Evolutionary conservation across 2,329 filamentous ascomycete genomes (phyloP).

Genomic region (Magnaporthiopsis incrustans): DNA sequence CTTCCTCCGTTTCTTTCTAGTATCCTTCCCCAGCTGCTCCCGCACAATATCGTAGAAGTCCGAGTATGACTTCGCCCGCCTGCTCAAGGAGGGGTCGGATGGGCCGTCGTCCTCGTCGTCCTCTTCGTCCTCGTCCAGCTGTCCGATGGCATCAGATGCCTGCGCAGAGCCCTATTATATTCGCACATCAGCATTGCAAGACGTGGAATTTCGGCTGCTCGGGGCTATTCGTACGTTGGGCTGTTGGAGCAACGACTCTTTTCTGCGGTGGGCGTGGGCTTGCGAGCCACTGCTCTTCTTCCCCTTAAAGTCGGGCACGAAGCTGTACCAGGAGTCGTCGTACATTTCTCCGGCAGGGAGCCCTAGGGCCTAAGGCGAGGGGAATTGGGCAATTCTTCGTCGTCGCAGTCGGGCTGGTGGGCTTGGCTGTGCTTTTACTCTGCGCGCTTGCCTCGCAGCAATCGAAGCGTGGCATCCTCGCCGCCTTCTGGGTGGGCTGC

Average conservation of each 20-base stretch:
- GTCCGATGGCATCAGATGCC: slow-evolving; percentile 40
- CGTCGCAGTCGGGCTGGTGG: not conserved
- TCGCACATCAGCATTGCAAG: not conserved
- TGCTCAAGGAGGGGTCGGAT: slow-evolving; percentile 55
- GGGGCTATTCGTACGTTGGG: slow-evolving; percentile 43
- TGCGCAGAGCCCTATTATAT: slow-evolving; percentile 42
- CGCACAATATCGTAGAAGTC: slow-evolving; percentile 62
- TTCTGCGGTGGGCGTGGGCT: slow-evolving; percentile 51
- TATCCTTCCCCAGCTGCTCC: slow-evolving; percentile 47
- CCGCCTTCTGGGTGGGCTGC: not conserved
- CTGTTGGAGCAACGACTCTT: slow-evolving; percentile 61
- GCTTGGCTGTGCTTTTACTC: not conserved
- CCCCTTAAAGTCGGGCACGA: slow-evolving; percentile 55
- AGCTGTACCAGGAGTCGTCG: slow-evolving; percentile 79
- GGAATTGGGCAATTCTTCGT: not conserved
- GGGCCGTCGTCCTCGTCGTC: slow-evolving; percentile 44
- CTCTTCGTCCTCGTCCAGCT: slow-evolving; percentile 54
- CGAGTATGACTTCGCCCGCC: slow-evolving; percentile 69
- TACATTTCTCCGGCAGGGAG: slow-evolving; percentile 46
- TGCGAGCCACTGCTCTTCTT: slow-evolving; percentile 36
- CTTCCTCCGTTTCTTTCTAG: slow-evolving; percentile 29
- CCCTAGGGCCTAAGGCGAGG: not conserved
- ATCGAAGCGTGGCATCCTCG: not conserved
- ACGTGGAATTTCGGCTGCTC: not conserved
- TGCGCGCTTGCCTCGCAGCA: not conserved